Percentiles rank a stretch among this genome's conserved stretches.
These are phyloP conservation scores for Guadua angustifolia DNA, from an alignment of 176 grass and related monocot species.

Conservation along the genomic window DNA sequence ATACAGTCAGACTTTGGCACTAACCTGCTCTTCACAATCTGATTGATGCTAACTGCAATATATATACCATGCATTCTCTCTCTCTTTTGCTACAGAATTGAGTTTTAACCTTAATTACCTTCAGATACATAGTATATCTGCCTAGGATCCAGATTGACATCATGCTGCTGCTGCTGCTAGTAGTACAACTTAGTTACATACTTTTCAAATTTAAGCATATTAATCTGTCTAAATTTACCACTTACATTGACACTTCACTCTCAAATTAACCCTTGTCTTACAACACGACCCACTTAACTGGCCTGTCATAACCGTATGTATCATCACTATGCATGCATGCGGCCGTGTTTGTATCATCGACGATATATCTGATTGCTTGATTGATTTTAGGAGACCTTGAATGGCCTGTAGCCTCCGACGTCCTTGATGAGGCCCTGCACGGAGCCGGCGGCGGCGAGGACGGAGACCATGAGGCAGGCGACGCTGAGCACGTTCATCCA, in stretches of 20 bases:
- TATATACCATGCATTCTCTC: too few species aligned
- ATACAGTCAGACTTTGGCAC: background rate
- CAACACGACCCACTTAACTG: background rate
- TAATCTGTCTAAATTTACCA: background rate
- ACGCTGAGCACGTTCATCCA: slow-evolving; percentile 78
- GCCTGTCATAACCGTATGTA: slow-evolving; percentile 21
- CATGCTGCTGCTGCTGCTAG: too few species aligned
- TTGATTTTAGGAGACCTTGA: slow-evolving; percentile 59
- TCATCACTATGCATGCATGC: background rate
- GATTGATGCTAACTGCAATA: background rate
- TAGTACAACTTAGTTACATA: slow-evolving; percentile 1
- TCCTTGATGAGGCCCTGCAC: slow-evolving; percentile 66
- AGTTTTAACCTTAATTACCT: background rate
- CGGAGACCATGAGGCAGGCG: slow-evolving; percentile 59
- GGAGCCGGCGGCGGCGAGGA: slow-evolving; percentile 70
- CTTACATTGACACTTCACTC: background rate
- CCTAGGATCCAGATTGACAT: too few species aligned
- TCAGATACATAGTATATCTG: background rate
- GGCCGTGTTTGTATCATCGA: background rate
- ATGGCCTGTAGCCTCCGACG: slow-evolving; percentile 61
- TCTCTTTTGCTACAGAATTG: background rate
- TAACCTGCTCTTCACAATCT: background rate
- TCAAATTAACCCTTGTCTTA: slow-evolving; percentile 8
- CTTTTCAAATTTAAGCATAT: slow-evolving; percentile 15
- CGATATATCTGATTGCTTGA: background rate